Percentiles rank a stretch among this genome's conserved stretches.
Conservation (phyloP, 2,329 filamentous ascomycete species). For the Botryotinia globosa region DNA sequence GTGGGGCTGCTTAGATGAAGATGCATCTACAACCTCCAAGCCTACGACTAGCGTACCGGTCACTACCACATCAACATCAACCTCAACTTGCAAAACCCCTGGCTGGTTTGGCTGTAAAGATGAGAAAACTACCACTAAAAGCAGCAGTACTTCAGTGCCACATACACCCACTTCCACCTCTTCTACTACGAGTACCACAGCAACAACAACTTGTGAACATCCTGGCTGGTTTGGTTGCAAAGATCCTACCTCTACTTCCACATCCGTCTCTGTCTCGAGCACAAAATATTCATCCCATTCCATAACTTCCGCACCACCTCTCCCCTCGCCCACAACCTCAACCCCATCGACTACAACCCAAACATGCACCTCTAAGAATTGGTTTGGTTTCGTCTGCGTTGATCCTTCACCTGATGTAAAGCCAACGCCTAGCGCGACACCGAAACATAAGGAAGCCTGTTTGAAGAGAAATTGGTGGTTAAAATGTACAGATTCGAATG, state of each 20-base stretch:
- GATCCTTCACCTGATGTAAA: constrained; percentile 31
- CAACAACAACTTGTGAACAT: constrained; percentile 40
- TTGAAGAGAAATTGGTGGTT: constrained; percentile 32
- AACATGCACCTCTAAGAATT: constrained; percentile 33
- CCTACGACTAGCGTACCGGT: constrained; percentile 28
- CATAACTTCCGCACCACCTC: constrained; percentile 39
- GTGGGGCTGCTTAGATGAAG: constrained; percentile 55
- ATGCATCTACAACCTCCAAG: constrained; percentile 31
- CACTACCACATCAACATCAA: constrained; percentile 30
- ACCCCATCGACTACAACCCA: constrained; percentile 28
- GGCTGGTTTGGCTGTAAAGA: constrained; percentile 52
- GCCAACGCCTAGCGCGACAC: constrained; percentile 22
- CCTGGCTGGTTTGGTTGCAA: constrained; percentile 49
- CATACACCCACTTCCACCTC: constrained; percentile 16
- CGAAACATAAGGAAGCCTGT: constrained; percentile 28
- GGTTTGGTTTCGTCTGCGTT: constrained; percentile 36
- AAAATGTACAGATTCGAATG: constrained; percentile 33
- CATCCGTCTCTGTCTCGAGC: background rate
- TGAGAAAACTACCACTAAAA: constrained; percentile 44
- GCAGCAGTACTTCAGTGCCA: constrained; percentile 33
- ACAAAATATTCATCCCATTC: constrained; percentile 37
- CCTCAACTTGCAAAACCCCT: constrained; percentile 43
- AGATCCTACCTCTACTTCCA: constrained; percentile 47
- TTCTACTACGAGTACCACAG: constrained; percentile 24
- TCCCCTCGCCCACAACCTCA: constrained; percentile 27